These are phyloP conservation scores for Daedaleopsis sinensis DNA, from an alignment of 768 basidiomycete species.

Conservation along the genomic window DNA sequence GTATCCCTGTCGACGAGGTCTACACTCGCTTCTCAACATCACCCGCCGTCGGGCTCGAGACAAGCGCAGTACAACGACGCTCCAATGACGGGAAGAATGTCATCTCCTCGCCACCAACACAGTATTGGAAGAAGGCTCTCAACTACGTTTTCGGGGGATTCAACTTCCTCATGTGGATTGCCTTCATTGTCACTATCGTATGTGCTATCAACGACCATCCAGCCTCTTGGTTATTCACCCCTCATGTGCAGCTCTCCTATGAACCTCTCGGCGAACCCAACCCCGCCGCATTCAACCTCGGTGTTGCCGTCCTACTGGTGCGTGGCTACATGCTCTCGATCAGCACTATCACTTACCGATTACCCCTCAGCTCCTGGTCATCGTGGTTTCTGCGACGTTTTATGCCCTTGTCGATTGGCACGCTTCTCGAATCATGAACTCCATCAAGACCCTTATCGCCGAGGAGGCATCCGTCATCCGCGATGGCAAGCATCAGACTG, in stretches of 20 bases:
- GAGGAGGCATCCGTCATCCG: constrained; percentile 65
- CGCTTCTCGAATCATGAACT: constrained; percentile 60
- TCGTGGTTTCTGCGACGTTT: constrained; percentile 45
- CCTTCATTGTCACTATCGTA: constrained; percentile 50
- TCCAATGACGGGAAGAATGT: constrained; percentile 40
- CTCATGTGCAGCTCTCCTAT: constrained; percentile 47
- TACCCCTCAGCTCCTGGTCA: constrained; percentile 41
- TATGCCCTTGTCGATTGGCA: constrained; percentile 59
- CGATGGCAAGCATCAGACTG: constrained; percentile 47
- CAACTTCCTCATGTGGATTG: constrained; percentile 58
- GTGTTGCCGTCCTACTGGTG: constrained; percentile 59
- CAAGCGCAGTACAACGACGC: constrained; percentile 36
- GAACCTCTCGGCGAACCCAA: constrained; percentile 56
- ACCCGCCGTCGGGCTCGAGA: constrained; percentile 50
- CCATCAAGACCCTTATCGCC: constrained; percentile 67
- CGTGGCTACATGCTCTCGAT: constrained; percentile 37
- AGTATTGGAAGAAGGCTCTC: constrained; percentile 51
- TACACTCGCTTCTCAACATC: constrained; percentile 47
- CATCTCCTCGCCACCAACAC: constrained; percentile 50
- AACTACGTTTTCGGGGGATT: constrained; percentile 62
- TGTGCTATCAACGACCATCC: constrained; percentile 12
- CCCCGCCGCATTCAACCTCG: constrained; percentile 58
- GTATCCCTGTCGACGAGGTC: constrained; percentile 43
- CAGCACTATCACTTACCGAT: no score
- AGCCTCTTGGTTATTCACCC: background rate